Evolutionary conservation across 768 basidiomycete genomes (phyloP).

Genomic region (Xerocomus potaroensis): DNA sequence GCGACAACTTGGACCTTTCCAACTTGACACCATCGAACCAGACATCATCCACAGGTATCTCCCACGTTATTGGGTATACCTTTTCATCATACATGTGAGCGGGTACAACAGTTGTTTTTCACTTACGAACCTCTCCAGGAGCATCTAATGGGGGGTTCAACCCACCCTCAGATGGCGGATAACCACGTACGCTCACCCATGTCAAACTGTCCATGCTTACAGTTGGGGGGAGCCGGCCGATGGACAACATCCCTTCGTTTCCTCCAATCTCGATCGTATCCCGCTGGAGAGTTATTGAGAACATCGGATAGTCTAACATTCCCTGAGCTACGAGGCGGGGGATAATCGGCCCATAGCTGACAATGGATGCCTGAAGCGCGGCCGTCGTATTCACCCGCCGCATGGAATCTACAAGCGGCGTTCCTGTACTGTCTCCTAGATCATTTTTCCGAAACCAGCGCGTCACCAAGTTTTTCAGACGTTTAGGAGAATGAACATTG

Average conservation of each 20-base stretch:
- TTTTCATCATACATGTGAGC: conserved; percentile 20
- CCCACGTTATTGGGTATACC: conserved; percentile 68
- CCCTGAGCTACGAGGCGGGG: conserved; percentile 40
- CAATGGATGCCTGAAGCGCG: conserved; percentile 40
- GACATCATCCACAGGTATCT: conserved; percentile 65
- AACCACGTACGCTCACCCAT: conserved; percentile 62
- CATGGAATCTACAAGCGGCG: conserved; percentile 4
- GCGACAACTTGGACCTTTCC: conserved; percentile 49
- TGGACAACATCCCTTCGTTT: conserved; percentile 58
- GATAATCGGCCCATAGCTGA: conserved; percentile 42
- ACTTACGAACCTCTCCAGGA: conserved; percentile 51
- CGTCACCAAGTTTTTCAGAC: conserved; percentile 9
- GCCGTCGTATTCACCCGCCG: conserved; percentile 13
- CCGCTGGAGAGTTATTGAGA: conserved; percentile 62
- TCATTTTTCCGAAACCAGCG: conserved; percentile 19
- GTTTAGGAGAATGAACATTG: conserved; percentile 2
- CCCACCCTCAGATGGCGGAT: conserved; percentile 49
- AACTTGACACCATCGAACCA: conserved; percentile 63
- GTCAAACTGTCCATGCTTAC: conserved; percentile 49
- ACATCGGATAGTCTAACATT: conserved; percentile 41
- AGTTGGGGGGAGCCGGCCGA: conserved; percentile 59
- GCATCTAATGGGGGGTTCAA: conserved; percentile 51
- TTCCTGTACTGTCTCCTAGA: background rate
- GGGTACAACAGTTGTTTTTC: background rate
- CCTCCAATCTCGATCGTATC: conserved; percentile 66